Evolutionary conservation across 2,329 filamentous ascomycete genomes (phyloP), one percentile per base, ranked within the genome.

Genomic region (Sordariomycetes sp.): DNA sequence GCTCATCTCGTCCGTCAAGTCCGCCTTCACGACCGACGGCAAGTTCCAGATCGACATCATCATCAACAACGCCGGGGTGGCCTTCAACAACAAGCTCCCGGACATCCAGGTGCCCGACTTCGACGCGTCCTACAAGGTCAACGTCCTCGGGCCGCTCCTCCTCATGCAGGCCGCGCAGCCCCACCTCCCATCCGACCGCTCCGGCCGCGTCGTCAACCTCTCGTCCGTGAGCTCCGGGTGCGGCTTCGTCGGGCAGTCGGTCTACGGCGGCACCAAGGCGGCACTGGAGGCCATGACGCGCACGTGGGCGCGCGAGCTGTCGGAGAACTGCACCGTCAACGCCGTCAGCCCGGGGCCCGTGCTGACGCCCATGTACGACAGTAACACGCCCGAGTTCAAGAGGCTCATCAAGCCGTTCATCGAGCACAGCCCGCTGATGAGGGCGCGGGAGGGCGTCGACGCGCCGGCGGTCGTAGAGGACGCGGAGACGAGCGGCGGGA

Each of bases 11-110:
- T 77, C 78, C 0, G 78, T 83, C 5, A 78, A 81, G 64, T 76
- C 82, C 62, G 75, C 83, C 66, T 85, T 88, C 71, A 68, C 62
- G 46, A 59, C 78, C 10, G 68, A 77, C 59, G 67, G 72, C 60
- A 61, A 55, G 7, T 82, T 90, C 68, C 82, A 86, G 65, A 79
- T 96, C 66, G 89, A 95, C 72, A 89, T 96, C 61, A 76, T 96
- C 57, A 76, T 96, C 76, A 95, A 96, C 79, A 96, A 95, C 70
- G 90, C 91, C 34, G 91, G 89, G 58, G 74, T 85, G 7, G 76
- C 82, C 35, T 74, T 81, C 46, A 93, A 94, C 72, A 81, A 86
- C 64, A 69, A 74, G 28, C 73, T 88, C 25, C 79, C 82, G 55
- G 80, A 88, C 32, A 81, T 90, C 61, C 80, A 79, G 3, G 67